Base-by-base conservation (phyloP, 352 stramenopile genomes). In the Phytophthora palmivora region DNA sequence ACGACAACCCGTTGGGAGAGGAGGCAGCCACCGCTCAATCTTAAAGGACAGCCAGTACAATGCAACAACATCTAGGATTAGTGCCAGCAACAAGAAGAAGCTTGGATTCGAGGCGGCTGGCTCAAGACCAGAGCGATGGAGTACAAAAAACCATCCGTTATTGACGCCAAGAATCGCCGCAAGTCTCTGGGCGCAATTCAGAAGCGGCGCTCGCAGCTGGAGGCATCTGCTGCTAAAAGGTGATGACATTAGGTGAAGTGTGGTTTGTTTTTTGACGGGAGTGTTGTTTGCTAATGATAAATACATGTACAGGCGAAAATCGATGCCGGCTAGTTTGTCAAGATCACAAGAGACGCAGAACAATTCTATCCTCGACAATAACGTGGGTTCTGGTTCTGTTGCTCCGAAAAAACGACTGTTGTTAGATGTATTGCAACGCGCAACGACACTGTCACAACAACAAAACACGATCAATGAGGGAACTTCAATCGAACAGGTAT, bases 371-470 rank as follows among this genome's bases (percentile, higher is more conserved):
- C 12, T 38, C 41, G 36, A 37, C 30, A 56, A 56, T 24, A 72
- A 19, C 9, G 19, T 45, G 11, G 26, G 24, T 12, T 42, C 9
- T 14, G 54, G 24, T 9, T 46, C 12, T 37, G 21, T 24, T 19
- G 19, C 11, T 10, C 19, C 55, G 2, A 82, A 77, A 51, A 73
- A 50, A 52, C 68, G 58, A 12, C 59, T 75, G 0, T 43, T 92
- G 14, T 79, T 79, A 0, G 79, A 92, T 58, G 71, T 92, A 1
- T 58, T 92, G 16, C 60, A 84, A 28, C 79, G 74, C 22, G 83
- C 83, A 37, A 92, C 79, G n/a, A 45, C 75, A n/a, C 47, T 86
- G 0, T 92, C 80, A 16, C 80, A 89, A 36, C 75, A 77, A 24
- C 67, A 71, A 28, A 16, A 52, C 10, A 28, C 32, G 21, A 30